Evolutionary conservation across 176 grass and related monocot species (phyloP).

Genomic region (Avena insularis): DNA sequence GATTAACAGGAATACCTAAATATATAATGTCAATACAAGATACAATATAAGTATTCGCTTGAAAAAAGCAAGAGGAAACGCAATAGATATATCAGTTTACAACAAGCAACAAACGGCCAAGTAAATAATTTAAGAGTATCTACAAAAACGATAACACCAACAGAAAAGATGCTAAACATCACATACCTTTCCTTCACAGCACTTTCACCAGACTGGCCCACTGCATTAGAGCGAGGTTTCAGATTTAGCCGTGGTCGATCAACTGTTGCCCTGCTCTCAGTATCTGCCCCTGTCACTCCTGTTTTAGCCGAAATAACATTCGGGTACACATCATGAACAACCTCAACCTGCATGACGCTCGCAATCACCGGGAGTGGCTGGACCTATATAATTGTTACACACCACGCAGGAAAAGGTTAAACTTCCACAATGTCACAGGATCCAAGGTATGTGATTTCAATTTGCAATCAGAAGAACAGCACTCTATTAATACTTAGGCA

Average conservation of each 20-base stretch:
- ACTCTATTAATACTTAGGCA: neutral
- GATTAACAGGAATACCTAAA: neutral
- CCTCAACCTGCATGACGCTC: constrained; percentile 47
- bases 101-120: constrained; percentile 6
- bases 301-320: constrained; percentile 47
- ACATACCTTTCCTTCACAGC: constrained; percentile 69
- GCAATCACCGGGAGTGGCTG: constrained; percentile 35
- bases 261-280: constrained; percentile 39
- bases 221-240: constrained; percentile 69
- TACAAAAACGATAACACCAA: constrained; percentile 6
- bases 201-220: constrained; percentile 58
- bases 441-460: neutral
- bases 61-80: neutral
- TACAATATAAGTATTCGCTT: neutral
- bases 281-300: constrained; percentile 51
- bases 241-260: constrained; percentile 81
- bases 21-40: neutral
- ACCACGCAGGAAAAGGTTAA: constrained; percentile 34
- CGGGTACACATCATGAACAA: constrained; percentile 56
- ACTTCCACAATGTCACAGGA: neutral
- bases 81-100: constrained; percentile 25
- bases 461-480: neutral
- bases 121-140: constrained; percentile 11
- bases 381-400: constrained; percentile 44
- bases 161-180: neutral